Evolutionary conservation across 2,329 filamentous ascomycete species (phyloP).

Genomic region (Hirsutella minnesotensis): DNA sequence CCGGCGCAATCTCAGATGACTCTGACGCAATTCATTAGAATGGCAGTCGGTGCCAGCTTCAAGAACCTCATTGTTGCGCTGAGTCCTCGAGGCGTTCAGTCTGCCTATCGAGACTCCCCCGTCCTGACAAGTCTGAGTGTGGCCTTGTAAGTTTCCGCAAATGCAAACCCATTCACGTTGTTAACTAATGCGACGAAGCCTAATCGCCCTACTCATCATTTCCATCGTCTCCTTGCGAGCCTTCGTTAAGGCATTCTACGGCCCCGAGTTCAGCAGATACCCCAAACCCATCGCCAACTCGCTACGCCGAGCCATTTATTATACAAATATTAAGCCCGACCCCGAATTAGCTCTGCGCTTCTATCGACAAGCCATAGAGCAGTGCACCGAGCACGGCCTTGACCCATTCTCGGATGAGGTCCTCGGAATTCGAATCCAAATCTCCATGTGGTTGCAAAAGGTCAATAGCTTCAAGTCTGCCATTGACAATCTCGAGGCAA

Average conservation of each 20-base stretch:
- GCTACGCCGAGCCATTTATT: constrained; percentile 77
- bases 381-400: constrained; percentile 62
- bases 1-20: constrained; percentile 17
- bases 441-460: constrained; percentile 70
- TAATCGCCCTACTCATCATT: constrained; percentile 15
- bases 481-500: constrained; percentile 66
- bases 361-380: constrained; percentile 67
- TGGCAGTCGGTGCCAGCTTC: constrained; percentile 19
- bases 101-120: constrained; percentile 21
- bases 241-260: constrained; percentile 45
- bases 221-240: constrained; percentile 21
- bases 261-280: constrained; percentile 41
- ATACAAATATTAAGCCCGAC: constrained; percentile 65
- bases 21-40: constrained; percentile 16
- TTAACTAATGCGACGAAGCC: not conserved
- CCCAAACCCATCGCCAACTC: constrained; percentile 64
- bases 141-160: constrained; percentile 14
- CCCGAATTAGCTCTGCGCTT: constrained; percentile 68
- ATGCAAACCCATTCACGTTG: not conserved
- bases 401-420: constrained; percentile 88
- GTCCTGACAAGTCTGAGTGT: constrained; percentile 17
- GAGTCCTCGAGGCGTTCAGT: constrained; percentile 22
- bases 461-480: constrained; percentile 58
- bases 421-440: constrained; percentile 74
- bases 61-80: constrained; percentile 21